These are phyloP conservation scores for Russula abietina DNA, from an alignment of 768 basidiomycete genomes.

Conservation along the genomic window DNA sequence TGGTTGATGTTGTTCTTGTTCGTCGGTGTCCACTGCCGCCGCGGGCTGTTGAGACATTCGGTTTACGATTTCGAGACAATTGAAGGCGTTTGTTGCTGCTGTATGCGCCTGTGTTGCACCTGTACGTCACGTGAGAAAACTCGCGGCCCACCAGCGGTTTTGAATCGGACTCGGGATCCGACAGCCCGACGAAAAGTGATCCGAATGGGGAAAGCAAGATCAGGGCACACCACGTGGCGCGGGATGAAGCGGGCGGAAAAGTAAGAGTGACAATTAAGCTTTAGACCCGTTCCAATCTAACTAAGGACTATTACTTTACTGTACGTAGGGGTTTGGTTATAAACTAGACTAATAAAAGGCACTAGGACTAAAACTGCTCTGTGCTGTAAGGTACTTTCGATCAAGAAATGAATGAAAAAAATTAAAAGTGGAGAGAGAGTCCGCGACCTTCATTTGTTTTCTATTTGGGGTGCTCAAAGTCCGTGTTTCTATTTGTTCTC, in stretches of 20 bases:
- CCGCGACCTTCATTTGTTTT: background rate
- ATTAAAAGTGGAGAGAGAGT: background rate
- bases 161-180: background rate
- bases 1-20: slow-evolving; percentile 42
- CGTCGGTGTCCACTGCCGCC: slow-evolving; percentile 5
- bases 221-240: background rate
- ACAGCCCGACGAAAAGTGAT: background rate
- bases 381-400: background rate
- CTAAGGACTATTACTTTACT: slow-evolving; percentile 6
- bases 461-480: background rate
- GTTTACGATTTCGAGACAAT: too few relatives aligned
- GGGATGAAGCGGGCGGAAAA: too few relatives aligned
- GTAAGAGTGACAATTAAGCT: slow-evolving; percentile 21
- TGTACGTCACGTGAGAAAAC: background rate
- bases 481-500: background rate
- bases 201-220: background rate
- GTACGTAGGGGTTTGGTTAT: background rate
- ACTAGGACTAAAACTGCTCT: slow-evolving; percentile 9
- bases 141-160: background rate
- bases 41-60: slow-evolving; percentile 1
- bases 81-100: too few relatives aligned
- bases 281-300: slow-evolving; percentile 16
- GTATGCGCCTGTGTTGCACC: background rate
- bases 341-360: slow-evolving; percentile 7
- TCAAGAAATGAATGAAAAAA: background rate